Percentiles rank a stretch among this genome's conserved stretches.
Evolutionary conservation across 805 yeast species (phyloP).

Genomic region (Schwanniomyces sp.): DNA sequence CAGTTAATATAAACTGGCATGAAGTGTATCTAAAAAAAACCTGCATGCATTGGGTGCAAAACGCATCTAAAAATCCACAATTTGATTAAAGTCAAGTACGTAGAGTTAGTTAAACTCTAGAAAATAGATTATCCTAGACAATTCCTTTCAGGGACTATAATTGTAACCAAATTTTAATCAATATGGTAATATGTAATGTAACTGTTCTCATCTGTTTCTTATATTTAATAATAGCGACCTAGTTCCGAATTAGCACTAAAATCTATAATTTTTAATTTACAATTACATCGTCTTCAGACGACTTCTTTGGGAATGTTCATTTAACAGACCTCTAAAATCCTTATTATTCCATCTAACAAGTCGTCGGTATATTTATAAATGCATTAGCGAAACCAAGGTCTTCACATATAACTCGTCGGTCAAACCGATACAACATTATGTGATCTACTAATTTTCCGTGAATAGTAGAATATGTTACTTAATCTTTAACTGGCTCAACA

Average conservation of each 20-base stretch:
- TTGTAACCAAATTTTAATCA: too few relatives aligned
- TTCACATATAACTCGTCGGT: constrained; percentile 23
- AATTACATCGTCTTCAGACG: neutral
- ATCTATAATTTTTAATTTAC: too few relatives aligned
- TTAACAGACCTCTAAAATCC: constrained; percentile 20
- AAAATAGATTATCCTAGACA: too few relatives aligned
- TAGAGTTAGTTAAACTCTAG: too few relatives aligned
- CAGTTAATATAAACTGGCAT: too few relatives aligned
- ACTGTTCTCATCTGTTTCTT: neutral
- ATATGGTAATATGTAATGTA: too few relatives aligned
- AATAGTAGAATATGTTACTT: constrained; percentile 60
- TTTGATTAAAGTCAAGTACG: too few relatives aligned
- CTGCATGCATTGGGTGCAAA: too few relatives aligned
- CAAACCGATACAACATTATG: constrained; percentile 40
- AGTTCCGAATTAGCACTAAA: constrained; percentile 46
- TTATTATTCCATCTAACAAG: constrained; percentile 20
- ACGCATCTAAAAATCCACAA: too few relatives aligned
- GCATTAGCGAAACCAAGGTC: constrained; percentile 9
- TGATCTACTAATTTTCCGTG: constrained; percentile 67
- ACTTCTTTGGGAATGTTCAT: constrained; percentile 1
- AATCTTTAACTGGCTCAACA: constrained; percentile 35
- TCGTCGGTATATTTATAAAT: too few relatives aligned
- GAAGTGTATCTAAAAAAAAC: too few relatives aligned
- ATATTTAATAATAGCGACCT: constrained; percentile 50
- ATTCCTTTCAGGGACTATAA: too few relatives aligned